Evolutionary conservation across 805 yeast genomes (phyloP).

Genomic region (Wickerhamomyces sydowiorum): DNA sequence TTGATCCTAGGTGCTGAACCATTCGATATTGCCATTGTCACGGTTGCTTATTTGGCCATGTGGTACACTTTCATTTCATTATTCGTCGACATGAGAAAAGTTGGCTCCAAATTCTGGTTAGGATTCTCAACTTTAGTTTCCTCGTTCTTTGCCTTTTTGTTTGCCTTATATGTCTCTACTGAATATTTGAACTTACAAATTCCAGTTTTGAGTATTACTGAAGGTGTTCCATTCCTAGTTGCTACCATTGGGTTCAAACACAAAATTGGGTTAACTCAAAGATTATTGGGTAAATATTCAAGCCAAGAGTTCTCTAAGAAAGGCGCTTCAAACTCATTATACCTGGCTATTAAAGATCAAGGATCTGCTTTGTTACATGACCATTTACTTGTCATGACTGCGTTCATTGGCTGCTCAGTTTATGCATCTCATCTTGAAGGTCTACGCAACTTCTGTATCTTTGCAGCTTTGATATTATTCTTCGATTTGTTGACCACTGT

Average conservation of each 20-base stretch:
- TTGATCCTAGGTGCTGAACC: slow-evolving; percentile 70
- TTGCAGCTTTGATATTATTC: slow-evolving; percentile 62
- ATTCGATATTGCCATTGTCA: slow-evolving; percentile 75
- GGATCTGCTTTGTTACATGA: slow-evolving; percentile 52
- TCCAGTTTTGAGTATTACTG: slow-evolving; percentile 70
- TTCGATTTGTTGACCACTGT: slow-evolving; percentile 69
- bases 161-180: slow-evolving; percentile 64
- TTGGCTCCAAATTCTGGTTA: slow-evolving; percentile 86
- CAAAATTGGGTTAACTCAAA: slow-evolving; percentile 65
- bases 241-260: slow-evolving; percentile 90
- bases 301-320: slow-evolving; percentile 23
- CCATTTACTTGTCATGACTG: slow-evolving; percentile 64
- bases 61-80: slow-evolving; percentile 72
- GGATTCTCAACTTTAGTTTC: slow-evolving; percentile 74
- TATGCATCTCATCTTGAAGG: slow-evolving; percentile 67
- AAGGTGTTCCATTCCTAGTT: slow-evolving; percentile 90
- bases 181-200: slow-evolving; percentile 53
- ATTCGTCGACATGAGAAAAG: slow-evolving; percentile 64
- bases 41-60: slow-evolving; percentile 84
- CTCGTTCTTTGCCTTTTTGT: slow-evolving; percentile 76
- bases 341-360: slow-evolving; percentile 29
- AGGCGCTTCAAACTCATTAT: slow-evolving; percentile 29
- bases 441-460: slow-evolving; percentile 71
- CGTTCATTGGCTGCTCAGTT: slow-evolving; percentile 60
- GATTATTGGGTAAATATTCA: slow-evolving; percentile 36